Base-by-base conservation (phyloP, 2,329 filamentous ascomycete species). In the Phoma herbarum region DNA sequence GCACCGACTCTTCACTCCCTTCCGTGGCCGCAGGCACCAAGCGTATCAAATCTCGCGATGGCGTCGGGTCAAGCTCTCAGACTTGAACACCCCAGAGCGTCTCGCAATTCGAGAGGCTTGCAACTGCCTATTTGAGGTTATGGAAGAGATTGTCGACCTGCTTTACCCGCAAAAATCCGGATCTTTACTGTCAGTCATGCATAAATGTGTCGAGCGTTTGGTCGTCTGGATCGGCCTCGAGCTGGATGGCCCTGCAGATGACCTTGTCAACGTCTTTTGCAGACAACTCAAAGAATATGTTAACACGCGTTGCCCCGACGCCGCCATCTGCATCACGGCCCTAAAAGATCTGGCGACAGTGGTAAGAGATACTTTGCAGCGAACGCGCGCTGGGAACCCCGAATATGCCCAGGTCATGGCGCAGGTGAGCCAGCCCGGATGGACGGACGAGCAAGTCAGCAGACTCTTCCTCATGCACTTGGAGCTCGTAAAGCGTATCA, bases 1-100 rank as follows among this genome's bases (percentile, higher is more conserved):
- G 16, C 3, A 33, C 11, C 42, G n/a, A 33, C 20, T 47, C 7
- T 9, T 23, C 25, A 11, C 33, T 5, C 11, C 23, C 8, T 20
- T 52, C n/a, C 35, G 42, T 22, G 39, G 47, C 11, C 42, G 54
- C 16, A n/a, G 6, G 33, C 20, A 42, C 1, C 54, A 57, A 18
- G 26, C 18, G 3, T 42, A 52, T 12, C 42, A 57, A 10, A 47
- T 57, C 8, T 22, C 35, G 3, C 45, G 11, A 22, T 57, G 47
- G 54, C 33, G 23, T 44, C 26, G 33, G 11, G 25, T 28, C 1
- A 45, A 47, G 11, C 20, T 46, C 2, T 35, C 48, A 2, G 9
- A 14, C 16, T 16, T 25, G 16, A 22, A 33, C 4, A n/a, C 22
- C 4, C 4, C 28, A 3, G 47, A 47, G 8, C 39, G 42, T 14